Evolutionary conservation across 192 early-diverging fungal species (phyloP), one percentile per base, ranked within the genome.

Genomic region (Lobosporangium transversale): DNA sequence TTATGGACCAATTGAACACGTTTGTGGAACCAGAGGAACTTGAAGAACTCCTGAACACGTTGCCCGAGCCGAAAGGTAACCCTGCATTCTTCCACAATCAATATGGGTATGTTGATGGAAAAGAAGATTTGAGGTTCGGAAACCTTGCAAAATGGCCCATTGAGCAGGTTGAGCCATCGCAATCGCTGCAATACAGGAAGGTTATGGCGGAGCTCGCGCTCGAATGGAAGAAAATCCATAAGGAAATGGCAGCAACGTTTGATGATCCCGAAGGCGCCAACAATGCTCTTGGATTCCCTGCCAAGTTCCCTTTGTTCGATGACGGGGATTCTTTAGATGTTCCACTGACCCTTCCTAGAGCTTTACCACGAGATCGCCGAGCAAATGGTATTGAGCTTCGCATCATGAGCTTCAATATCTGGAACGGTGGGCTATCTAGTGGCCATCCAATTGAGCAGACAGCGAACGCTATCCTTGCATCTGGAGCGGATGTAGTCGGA

Each of bases 361-460:
- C 67, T 3, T 50, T 76, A 31, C 73, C 73, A 26, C 63, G 73
- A 11, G 65, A 76, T 8, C 73, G 73, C 26, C 64, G 32, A 26
- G 73, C 73, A 18, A 65, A 63, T 1, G 73, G 73, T 1, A 62
- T 76, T 24, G 73, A 76, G n/a, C 32, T 81, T 18, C 44, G 52
- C 26, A 60, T 81, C 58, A 81, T 81, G 80, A 70, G 45, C 36
- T 81, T 73, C 36, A 81, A 81, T 57, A 67, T 81, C 44, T 81
- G 75, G 74, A 70, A 74, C 21, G 80, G 80, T 27, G 66, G 76
- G 14, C 11, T 69, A 14, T 60, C 70, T 1, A 23, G 62, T 12
- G 64, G 62, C 9, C 29, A 32, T 0, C 61, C 68, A 1, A 27
- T 81, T 17, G 52, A 78, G 18, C 57, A 81, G 20, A 69, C 66